Base-by-base conservation (phyloP, 169 alveolate genomes). In the Eimeria acervulina region DNA sequence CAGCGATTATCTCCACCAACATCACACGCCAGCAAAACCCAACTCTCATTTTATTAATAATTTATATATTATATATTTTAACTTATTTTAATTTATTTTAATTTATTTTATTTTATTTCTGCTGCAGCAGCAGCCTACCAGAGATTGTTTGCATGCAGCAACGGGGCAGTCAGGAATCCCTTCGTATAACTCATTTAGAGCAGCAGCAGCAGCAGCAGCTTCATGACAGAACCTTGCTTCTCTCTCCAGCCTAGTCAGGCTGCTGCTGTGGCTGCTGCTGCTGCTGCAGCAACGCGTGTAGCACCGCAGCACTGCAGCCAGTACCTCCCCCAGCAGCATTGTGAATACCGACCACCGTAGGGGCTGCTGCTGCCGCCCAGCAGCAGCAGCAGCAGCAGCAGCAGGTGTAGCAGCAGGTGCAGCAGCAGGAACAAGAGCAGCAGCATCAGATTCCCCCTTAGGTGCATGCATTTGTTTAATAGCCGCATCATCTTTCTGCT, bases 171-270 rank as follows among this genome's bases (percentile, higher is more conserved):
- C 21, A 28, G 89, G 89, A 15, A 78, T 17, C 26, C 33, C 63
- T 12, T 51, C 89, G 12, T 47, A 47, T 47, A 47, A 47, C 12
- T 47, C 55, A 47, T 7, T 47, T 47, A 47, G 55, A 7, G 55
- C 55, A 47, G 55, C 55, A 78, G 89, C 89, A 40, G 89, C 89
- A 44, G 89, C 89, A 44, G 89, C 89, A 40, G 89, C 59, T 78
- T 40, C 63, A 21, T 38, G 33, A 36, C 63, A 33, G 33, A 38
- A 78, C 17, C 89, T 38, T 17, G 89, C 89, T 40, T 44, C 33
- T 31, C 26, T 36, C 63, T 78, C 89, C 12, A 47, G 55, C 12
- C 55, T 47, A 12, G 19, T 47, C n/a, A n/a, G n/a, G 55, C 55
- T 47, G 55, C 55, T 47, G 55, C 55, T 47, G 55, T 12, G 5